Base-by-base conservation (phyloP, 208 protist species). In the Perkinsela sp. region DNA sequence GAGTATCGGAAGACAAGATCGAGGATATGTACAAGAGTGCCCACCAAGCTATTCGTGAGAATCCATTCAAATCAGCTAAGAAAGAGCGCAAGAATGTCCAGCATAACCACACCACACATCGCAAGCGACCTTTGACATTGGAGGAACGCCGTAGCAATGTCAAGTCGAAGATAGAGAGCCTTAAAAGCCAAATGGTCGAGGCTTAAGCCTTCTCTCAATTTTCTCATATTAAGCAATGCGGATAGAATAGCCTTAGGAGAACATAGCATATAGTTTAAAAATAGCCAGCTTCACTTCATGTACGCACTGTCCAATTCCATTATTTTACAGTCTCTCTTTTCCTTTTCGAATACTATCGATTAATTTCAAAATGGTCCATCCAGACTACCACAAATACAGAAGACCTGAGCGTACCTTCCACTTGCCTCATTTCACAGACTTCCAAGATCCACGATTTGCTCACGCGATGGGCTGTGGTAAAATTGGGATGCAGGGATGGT, bases 21-120 rank as follows among this genome's bases (percentile, higher is more conserved):
- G 93, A 97, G 81, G 76, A 74, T 31, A 84, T 97, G 57, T 98
- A 96, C 82, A 83, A 85, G 70, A 86, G 88, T 70, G 83, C 79
- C 13, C 94, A 97, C 76, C 89, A 73, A 31, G 78, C 74, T 29
- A 97, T 97, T 80, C 86, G 93, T 73, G 84, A 71, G 13, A 79
- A 97, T 73, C 94, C 94, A 32, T 78, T 73, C 68, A 85, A 84
- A 78, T 76, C 73, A 30, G 70, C 76, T 29, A 68, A 78, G 30
- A 79, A 77, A 77, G 81, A 85, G 80, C 75, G 74, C 68, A 76
- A 78, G 72, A 81, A 83, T 74, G 13, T n/a, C 13, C 40, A 57
- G 40, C 6, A 57, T n/a, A 57, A 57, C 22, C 40, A 57, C 40
- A n/a, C n/a, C n/a, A n/a, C n/a, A n/a, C n/a, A n/a, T n/a, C 40